Evolutionary conservation across 2,329 filamentous ascomycete species (phyloP), one percentile per base, ranked within the genome.

Genomic region (Colletotrichum sp.): DNA sequence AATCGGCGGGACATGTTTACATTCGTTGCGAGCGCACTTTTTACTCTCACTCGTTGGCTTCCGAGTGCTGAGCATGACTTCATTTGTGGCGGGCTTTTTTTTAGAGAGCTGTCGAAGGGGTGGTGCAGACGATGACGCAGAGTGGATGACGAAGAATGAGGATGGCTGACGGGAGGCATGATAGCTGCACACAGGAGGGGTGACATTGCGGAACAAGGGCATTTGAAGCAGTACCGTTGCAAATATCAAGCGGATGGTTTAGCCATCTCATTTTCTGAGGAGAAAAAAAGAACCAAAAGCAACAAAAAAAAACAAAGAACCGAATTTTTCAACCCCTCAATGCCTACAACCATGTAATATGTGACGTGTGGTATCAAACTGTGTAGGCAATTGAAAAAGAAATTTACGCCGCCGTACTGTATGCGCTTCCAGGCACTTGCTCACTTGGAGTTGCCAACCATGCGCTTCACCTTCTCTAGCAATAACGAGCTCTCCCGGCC

Each of bases 401-500:
- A 59, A 28, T 18, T 28, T 13, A 26, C 36, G 16, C 36, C 9
- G 52, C 52, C n/a, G 4, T n/a, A 9, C 21, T 30, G 26, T 10
- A 16, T 24, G 55, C 34, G 9, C n/a, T 66, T 34, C 26, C n/a
- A 21, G 44, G 30, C 26, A 21, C 34, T 32, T 3, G 24, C 32
- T 69, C 36, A 76, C 30, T 76, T 75, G 24, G 66, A 79, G 32
- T 86, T 82, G 4, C 88, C 89, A 77, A 97, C 90, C 84, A 98
- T 88, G 82, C 89, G 92, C 88, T 93, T 93, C 39, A 96, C 93
- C 85, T 93, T 95, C 81, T 95, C 94, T 72, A 98, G 86, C 80
- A 98, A 80, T 49, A 96, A 89, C 39, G 90, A 90, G 80, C 95
- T 96, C 88, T 98, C 95, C 76, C 95, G 90, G 3, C 96, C 96